Evolutionary conservation across 176 grass and related monocot genomes (phyloP), one percentile per base, ranked within the genome.

Genomic region (Dendrocalamus sinicus): DNA sequence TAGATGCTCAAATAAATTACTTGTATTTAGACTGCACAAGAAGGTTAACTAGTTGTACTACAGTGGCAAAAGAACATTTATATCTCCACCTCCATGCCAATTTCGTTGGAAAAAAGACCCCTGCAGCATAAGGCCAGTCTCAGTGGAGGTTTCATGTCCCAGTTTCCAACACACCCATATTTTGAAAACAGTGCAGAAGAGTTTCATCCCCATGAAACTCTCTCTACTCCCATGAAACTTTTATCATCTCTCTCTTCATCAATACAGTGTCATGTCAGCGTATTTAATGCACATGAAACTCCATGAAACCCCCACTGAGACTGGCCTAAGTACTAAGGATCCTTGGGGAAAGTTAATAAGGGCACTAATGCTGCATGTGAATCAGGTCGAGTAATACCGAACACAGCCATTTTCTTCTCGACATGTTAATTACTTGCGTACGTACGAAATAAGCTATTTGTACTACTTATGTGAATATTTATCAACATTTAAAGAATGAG

Each of bases 301-400:
- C 26, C 26, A 26, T 26, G 1, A 26, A 26, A 26, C 26, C 26
- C 26, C 26, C 26, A 26, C 26, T 26, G 26, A 26, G 26, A 26
- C 26, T 26, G 26, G 26, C 26, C 26, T 26, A 26, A 72, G 76
- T 67, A 26, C 57, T 39, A 52, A 30, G 76, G 52, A 76, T 82
- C 78, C 16, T 71, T 72, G 67, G 55, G 58, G 24, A 9, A 64
- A 82, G 13, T 82, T 82, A 82, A 13, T 51, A 45, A 53, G 81
- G 44, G 10, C 46, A 63, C 10, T 64, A 82, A 86, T 72, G 72
- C 7, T 9, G 57, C 72, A 86, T 90, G 73, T 83, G 88, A 55
- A 72, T 72, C 24, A 67, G 64, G n/a, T 8, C 26, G 35, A 40
- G 85, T 79, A 81, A 35, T 64, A 60, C 72, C 35, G 51, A 83